A percentile compares a stretch with the other conserved stretches of the same genome.
phyloP scores from a whole-genome alignment of 1,139 yeast species.

The Pneumocystis jirovecii region DNA sequence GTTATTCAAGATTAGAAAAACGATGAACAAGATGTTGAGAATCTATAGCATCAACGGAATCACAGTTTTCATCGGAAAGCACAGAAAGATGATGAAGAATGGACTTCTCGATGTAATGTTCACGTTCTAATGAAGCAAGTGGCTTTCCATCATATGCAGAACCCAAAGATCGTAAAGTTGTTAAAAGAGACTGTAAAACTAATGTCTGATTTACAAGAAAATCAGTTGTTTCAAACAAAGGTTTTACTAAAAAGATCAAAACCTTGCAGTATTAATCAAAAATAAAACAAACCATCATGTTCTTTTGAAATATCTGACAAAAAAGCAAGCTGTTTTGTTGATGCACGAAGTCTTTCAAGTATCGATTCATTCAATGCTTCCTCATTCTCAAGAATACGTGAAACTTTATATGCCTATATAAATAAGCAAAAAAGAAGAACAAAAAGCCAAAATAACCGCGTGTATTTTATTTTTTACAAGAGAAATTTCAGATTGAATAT shows the following conservation, averaged over 20 bases:
- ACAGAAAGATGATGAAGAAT: background rate
- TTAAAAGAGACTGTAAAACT: slow-evolving; percentile 4
- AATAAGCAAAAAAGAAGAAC: background rate
- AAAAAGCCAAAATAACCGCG: slow-evolving; percentile 1
- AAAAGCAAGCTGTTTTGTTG: slow-evolving; percentile 5
- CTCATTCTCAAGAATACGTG: background rate
- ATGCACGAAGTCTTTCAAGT: slow-evolving; percentile 2
- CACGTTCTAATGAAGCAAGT: background rate
- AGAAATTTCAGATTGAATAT: slow-evolving; percentile 2
- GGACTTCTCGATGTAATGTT: background rate
- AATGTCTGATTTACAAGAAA: slow-evolving; percentile 9
- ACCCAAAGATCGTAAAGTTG: slow-evolving; percentile 1
- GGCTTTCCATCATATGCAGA: background rate
- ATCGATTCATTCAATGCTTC: background rate
- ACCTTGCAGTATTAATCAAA: background rate
- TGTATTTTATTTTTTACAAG: slow-evolving; percentile 3
- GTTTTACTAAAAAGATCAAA: slow-evolving; percentile 3
- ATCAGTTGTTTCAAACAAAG: slow-evolving; percentile 9
- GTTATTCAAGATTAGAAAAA: background rate
- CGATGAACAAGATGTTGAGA: background rate
- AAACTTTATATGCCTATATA: background rate
- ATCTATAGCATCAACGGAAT: background rate
- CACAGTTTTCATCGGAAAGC: background rate
- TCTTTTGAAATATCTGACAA: slow-evolving; percentile 5
- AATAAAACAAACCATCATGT: background rate